Percentiles rank a stretch among this genome's conserved stretches.
phyloP scores from a whole-genome alignment of 768 basidiomycete species.

The Trichaptum fuscoviolaceum region DNA sequence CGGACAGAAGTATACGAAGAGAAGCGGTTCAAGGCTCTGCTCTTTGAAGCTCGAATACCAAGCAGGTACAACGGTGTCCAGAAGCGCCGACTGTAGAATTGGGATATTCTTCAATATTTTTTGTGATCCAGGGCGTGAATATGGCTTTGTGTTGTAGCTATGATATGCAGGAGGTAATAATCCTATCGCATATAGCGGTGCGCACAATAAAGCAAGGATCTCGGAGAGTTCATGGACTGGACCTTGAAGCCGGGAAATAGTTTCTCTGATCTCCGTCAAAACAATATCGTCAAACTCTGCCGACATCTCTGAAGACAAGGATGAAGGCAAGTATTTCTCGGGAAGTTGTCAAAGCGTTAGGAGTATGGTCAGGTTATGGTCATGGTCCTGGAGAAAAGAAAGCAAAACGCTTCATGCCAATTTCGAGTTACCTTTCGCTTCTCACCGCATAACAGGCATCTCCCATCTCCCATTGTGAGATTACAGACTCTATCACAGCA shows the following conservation, averaged over 20 bases:
- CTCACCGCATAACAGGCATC: background rate
- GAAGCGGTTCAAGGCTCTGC: constrained; percentile 36
- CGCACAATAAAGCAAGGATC: constrained; percentile 50
- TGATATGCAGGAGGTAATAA: constrained; percentile 57
- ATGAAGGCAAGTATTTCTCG: background rate
- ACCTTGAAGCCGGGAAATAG: constrained; percentile 40
- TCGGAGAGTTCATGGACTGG: constrained; percentile 43
- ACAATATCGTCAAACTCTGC: constrained; percentile 9
- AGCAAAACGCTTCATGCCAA: background rate
- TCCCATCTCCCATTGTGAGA: too few species aligned
- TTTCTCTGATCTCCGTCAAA: constrained; percentile 27
- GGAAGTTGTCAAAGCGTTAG: background rate
- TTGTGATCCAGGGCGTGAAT: constrained; percentile 25
- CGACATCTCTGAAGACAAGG: constrained; percentile 5
- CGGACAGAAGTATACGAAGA: constrained; percentile 74
- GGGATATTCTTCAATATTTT: constrained; percentile 36
- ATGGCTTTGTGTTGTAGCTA: constrained; percentile 35
- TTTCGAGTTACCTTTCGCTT: background rate
- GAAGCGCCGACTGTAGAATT: constrained; percentile 55
- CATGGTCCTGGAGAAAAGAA: background rate
- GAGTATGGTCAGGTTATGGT: background rate
- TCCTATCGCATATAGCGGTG: constrained; percentile 51
- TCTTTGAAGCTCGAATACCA: constrained; percentile 60
- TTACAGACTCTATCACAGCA: too few species aligned
- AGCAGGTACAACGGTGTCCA: constrained; percentile 60